phyloP scores from a whole-genome alignment of 148 eudicot species.

The Pharnaceum exiguum region DNA sequence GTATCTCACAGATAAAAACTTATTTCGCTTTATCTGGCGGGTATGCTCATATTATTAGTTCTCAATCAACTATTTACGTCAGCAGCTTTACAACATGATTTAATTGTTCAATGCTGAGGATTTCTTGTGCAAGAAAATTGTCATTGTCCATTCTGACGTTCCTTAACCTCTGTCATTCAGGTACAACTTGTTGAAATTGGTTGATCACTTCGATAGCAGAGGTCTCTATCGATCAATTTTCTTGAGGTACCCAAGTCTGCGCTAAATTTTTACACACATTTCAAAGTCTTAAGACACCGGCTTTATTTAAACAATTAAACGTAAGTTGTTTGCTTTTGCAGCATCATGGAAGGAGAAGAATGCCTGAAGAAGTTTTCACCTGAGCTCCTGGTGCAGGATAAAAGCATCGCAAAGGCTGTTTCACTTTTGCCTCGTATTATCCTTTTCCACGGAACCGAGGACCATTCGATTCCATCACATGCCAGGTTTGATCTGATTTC shows the following conservation, averaged over 20 bases:
- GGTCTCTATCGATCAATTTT: constrained; percentile 90
- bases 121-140: not conserved
- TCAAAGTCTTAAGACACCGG: not conserved
- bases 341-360: constrained; percentile 95
- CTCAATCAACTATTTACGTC: not conserved
- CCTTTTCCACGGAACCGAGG: constrained; percentile 82
- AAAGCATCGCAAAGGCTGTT: constrained; percentile 44
- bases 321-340: constrained; percentile 27
- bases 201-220: constrained; percentile 82
- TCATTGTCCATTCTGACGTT: not conserved
- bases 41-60: too few species aligned
- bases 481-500: constrained; percentile 51
- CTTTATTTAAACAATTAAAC: not conserved
- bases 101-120: constrained; percentile 7
- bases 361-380: constrained; percentile 69
- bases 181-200: constrained; percentile 65
- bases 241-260: constrained; percentile 44
- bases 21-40: constrained; percentile 97
- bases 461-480: constrained; percentile 76
- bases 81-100: not conserved
- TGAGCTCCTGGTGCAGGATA: constrained; percentile 56
- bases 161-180: constrained; percentile 28
- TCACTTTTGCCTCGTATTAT: constrained; percentile 61
- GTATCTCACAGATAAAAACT: constrained; percentile 81
- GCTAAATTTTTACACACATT: not conserved